These are phyloP conservation scores for Ploettnerulaceae sp. DNA, from an alignment of 2,329 filamentous ascomycete genomes.

Conservation along the genomic window DNA sequence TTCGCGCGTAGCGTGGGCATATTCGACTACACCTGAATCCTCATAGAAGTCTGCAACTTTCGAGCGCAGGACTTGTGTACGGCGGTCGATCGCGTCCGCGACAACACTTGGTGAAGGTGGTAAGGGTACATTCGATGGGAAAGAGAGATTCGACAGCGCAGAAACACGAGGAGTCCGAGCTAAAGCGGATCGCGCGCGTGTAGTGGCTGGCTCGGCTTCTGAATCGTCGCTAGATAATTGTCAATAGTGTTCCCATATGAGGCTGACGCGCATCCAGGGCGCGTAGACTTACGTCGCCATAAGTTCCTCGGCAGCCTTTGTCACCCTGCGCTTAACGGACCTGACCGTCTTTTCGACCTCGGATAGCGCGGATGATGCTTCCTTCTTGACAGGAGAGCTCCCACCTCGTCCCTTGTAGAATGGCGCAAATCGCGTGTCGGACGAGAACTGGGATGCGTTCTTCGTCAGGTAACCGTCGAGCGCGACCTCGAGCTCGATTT, in stretches of 20 bases:
- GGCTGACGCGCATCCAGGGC: slow-evolving; percentile 20
- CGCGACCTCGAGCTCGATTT: slow-evolving; percentile 70
- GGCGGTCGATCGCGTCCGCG: slow-evolving; percentile 69
- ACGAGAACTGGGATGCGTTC: slow-evolving; percentile 60
- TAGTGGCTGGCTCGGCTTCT: slow-evolving; percentile 29
- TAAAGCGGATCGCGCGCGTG: slow-evolving; percentile 30
- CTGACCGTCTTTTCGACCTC: slow-evolving; percentile 39
- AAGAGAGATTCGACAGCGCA: slow-evolving; percentile 32
- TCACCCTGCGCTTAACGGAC: slow-evolving; percentile 42
- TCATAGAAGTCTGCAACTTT: slow-evolving; percentile 61
- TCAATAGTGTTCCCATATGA: slow-evolving; percentile 18
- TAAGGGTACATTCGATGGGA: slow-evolving; percentile 58
- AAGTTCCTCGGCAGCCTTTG: slow-evolving; percentile 40
- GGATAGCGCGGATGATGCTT: slow-evolving; percentile 38
- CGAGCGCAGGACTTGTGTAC: slow-evolving; percentile 59
- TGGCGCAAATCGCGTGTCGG: slow-evolving; percentile 60
- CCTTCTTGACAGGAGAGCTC: slow-evolving; percentile 58
- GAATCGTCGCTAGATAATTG: slow-evolving; percentile 30
- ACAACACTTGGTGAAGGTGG: slow-evolving; percentile 78
- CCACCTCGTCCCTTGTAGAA: slow-evolving; percentile 69
- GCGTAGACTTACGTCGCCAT: slow-evolving; percentile 30
- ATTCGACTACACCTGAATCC: slow-evolving; percentile 61
- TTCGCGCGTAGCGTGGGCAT: slow-evolving; percentile 61
- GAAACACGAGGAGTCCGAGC: slow-evolving; percentile 30
- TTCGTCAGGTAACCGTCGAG: slow-evolving; percentile 69